Percentiles rank a stretch among this genome's conserved stretches.
Evolutionary conservation across 2,329 filamentous ascomycete species (phyloP).

Genomic region (Neofusicoccum laricinum): DNA sequence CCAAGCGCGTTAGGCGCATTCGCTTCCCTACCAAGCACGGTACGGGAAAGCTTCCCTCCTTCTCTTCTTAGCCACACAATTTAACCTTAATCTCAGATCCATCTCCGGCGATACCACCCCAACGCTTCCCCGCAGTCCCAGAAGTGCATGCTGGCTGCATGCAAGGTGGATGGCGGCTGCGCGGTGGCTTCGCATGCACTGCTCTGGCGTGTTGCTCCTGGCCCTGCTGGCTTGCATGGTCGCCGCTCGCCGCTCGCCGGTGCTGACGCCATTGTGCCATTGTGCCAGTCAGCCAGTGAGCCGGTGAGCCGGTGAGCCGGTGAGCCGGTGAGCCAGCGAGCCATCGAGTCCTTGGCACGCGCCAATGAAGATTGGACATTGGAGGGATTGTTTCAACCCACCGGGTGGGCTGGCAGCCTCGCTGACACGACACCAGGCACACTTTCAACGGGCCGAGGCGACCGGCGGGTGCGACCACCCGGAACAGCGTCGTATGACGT

Average conservation of each 20-base stretch:
- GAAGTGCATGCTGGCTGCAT: not conserved
- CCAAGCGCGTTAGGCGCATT: not conserved
- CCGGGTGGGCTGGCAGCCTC: not conserved
- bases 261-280: not conserved
- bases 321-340: no score
- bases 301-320: no score
- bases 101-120: not conserved
- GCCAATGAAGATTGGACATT: no score
- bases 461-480: not conserved
- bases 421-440: not conserved
- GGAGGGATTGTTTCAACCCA: not conserved
- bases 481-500: not conserved
- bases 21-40: not conserved
- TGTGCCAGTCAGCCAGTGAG: no score
- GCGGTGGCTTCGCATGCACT: not conserved
- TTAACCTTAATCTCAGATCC: constrained; percentile 1
- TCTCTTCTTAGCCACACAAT: not conserved
- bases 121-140: not conserved
- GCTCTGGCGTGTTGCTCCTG: not conserved
- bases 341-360: not conserved
- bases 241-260: no score
- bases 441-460: not conserved
- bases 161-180: no score
- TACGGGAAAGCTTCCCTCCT: not conserved
- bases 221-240: not conserved